Conservation (phyloP, 352 stramenopile genomes). For the Globisporangium iwayamae region DNA sequence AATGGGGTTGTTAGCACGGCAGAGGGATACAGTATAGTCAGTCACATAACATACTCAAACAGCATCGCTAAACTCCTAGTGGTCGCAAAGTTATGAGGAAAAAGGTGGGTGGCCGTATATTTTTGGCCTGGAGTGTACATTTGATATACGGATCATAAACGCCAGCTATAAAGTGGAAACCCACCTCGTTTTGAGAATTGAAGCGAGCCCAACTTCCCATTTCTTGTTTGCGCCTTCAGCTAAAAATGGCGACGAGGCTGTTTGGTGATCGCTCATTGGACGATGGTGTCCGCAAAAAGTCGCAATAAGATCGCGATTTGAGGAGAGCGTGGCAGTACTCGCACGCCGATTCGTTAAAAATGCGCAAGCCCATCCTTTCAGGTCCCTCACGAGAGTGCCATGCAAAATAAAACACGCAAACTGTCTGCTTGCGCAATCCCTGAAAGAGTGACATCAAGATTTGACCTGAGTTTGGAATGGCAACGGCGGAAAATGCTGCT, state of each 20-base stretch:
- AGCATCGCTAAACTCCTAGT: no score
- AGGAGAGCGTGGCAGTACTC: constrained; percentile 1
- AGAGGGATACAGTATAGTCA: no score
- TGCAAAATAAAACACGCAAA: not conserved
- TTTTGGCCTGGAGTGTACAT: no score
- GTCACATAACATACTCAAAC: no score
- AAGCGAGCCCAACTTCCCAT: no score
- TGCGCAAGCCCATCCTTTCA: not conserved
- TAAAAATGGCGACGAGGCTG: constrained; percentile 7
- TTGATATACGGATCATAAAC: no score
- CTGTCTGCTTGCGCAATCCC: constrained; percentile 1
- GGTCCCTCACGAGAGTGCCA: constrained; percentile 5
- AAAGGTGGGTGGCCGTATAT: no score
- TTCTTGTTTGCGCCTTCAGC: no score
- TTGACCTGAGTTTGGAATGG: not conserved
- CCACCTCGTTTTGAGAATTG: no score
- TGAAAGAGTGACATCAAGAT: not conserved
- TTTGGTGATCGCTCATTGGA: constrained; percentile 14
- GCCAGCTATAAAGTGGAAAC: no score
- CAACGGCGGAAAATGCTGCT: constrained; percentile 3
- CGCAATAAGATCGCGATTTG: constrained; percentile 7
- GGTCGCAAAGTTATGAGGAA: no score
- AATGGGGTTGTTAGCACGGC: no score
- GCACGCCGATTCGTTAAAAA: constrained; percentile 12
- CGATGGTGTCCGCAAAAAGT: not conserved